These are phyloP conservation scores for Isoetes taiwanensis DNA, from an alignment of 75 land plant species.

Conservation along the genomic window DNA sequence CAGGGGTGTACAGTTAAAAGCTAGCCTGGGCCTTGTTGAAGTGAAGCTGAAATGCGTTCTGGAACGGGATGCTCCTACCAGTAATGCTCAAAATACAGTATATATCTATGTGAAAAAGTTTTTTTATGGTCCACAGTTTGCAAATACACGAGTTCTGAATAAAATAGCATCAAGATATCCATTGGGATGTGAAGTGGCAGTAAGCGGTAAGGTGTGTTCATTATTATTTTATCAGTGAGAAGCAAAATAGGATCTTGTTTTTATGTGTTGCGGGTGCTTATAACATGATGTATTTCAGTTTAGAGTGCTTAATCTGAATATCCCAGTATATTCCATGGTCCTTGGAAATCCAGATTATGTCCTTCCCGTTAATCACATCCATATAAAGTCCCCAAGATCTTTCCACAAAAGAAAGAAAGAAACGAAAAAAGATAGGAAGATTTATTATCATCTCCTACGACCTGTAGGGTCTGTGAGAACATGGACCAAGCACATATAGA, in stretches of 20 bases:
- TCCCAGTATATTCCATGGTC: too few relatives aligned
- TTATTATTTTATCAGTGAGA: too few relatives aligned
- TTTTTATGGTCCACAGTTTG: conserved; percentile 57
- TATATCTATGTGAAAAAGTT: conserved; percentile 77
- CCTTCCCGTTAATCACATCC: too few relatives aligned
- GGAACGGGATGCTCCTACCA: neutral
- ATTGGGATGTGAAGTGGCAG: conserved; percentile 49
- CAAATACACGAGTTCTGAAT: conserved; percentile 37
- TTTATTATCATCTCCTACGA: too few relatives aligned
- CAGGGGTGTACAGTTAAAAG: neutral
- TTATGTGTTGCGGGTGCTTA: too few relatives aligned
- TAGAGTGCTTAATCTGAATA: neutral
- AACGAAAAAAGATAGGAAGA: too few relatives aligned
- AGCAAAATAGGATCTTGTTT: too few relatives aligned
- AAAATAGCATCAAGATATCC: conserved; percentile 41
- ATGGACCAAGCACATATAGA: too few relatives aligned
- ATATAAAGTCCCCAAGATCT: too few relatives aligned
- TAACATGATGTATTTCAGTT: neutral
- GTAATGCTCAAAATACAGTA: conserved; percentile 17
- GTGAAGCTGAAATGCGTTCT: neutral
- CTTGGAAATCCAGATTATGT: too few relatives aligned
- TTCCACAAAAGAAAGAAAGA: too few relatives aligned
- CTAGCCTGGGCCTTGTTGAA: neutral
- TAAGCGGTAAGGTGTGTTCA: conserved; percentile 99
- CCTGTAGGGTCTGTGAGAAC: too few relatives aligned